Evolutionary conservation across 805 yeast genomes (phyloP).

Genomic region (Scheffersomyces coipomensis): DNA sequence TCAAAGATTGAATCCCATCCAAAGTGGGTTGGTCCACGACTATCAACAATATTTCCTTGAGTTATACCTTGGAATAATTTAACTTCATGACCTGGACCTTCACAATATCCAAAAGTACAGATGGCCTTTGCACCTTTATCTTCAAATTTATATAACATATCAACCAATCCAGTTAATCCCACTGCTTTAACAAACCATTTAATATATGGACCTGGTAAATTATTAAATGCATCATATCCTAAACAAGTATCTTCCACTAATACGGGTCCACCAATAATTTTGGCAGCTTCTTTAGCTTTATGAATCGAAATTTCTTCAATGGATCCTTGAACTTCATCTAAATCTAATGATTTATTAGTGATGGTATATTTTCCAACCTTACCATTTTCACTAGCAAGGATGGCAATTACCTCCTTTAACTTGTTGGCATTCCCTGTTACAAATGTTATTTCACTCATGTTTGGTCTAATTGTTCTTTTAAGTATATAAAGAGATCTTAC

Average conservation of each 20-base stretch:
- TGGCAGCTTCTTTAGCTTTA: conserved; percentile 76
- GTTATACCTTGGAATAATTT: conserved; percentile 82
- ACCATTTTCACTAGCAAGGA: conserved; percentile 44
- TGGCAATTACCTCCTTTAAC: conserved; percentile 77
- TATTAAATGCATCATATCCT: conserved; percentile 73
- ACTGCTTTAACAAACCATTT: conserved; percentile 85
- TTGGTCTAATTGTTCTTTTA: too few relatives aligned
- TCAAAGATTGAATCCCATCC: conserved; percentile 95
- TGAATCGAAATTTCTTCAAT: conserved; percentile 76
- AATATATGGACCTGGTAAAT: conserved; percentile 90
- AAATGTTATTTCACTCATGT: conserved; percentile 52
- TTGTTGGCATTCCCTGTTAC: conserved; percentile 91
- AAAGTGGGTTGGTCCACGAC: conserved; percentile 77
- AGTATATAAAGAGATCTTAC: too few relatives aligned
- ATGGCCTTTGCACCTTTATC: conserved; percentile 85
- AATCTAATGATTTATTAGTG: conserved; percentile 66
- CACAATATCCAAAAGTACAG: conserved; percentile 90
- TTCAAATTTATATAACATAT: conserved; percentile 76
- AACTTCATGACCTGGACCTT: conserved; percentile 73
- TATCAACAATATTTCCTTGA: conserved; percentile 72
- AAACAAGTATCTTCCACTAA: conserved; percentile 94
- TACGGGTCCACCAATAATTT: conserved; percentile 69
- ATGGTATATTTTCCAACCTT: conserved; percentile 52
- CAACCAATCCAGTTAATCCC: conserved; percentile 75
- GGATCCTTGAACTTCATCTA: conserved; percentile 90